Evolutionary conservation across 73 alveolate species (phyloP).

Genomic region (Paramecium sonneborni): DNA sequence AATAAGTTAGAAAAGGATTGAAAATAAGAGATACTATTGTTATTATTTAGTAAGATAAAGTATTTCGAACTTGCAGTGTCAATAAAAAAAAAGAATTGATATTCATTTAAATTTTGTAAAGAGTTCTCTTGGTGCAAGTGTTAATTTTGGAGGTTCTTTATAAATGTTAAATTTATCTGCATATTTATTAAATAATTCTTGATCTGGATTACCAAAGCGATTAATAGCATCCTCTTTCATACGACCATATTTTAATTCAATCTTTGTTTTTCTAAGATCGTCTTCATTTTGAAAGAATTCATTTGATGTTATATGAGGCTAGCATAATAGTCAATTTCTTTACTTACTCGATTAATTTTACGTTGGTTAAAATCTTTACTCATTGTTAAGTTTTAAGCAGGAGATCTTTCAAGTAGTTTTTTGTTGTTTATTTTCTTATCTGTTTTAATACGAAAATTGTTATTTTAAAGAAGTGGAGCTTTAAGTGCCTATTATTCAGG

Average conservation of each 20-base stretch:
- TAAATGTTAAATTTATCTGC: not conserved
- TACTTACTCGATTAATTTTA: not conserved
- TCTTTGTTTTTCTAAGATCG: not conserved
- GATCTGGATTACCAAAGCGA: not conserved
- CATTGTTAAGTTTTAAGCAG: not conserved
- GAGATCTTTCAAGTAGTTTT: not conserved
- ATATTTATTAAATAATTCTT: not conserved
- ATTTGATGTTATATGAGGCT: conserved; percentile 13
- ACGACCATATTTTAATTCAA: conserved; percentile 6
- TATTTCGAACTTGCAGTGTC: not conserved
- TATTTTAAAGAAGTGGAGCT: not conserved
- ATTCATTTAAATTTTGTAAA: not conserved
- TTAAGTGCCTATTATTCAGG: not conserved
- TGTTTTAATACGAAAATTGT: not conserved
- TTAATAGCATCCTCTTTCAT: conserved; percentile 10
- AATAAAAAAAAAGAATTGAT: not conserved
- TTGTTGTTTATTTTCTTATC: not conserved
- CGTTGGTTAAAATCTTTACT: not conserved
- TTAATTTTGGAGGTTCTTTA: not conserved
- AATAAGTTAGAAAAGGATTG: not conserved
- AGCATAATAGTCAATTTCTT: not conserved
- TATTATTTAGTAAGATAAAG: not conserved
- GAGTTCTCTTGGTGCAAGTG: conserved; percentile 15
- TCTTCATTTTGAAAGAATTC: conserved; percentile 15
- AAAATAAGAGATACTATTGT: not conserved